Base-by-base conservation (phyloP, 306 rosid genomes). In the Malus asiatica region DNA sequence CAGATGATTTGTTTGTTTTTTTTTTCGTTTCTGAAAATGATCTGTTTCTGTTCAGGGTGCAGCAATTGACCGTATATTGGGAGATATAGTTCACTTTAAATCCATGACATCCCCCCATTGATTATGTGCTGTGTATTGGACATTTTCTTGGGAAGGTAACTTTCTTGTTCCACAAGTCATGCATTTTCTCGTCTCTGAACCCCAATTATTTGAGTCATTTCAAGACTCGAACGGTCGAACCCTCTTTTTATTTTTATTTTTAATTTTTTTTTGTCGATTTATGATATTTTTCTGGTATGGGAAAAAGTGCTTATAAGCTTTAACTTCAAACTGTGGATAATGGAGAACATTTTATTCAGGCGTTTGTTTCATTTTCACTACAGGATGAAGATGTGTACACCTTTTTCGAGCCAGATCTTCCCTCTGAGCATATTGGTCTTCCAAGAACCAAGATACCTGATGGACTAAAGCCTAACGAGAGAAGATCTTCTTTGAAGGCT, bases 311-410 rank as follows among this genome's bases (percentile, higher is more conserved):
- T 33, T 33, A 33, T 33, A 33, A 0, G 6, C 35, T 33, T 33
- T 4, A 33, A 33, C 35, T 33, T 33, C 35, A 5, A 33, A 33
- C 35, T 33, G 35, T 33, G 35, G 35, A 33, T 0, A 33, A 33
- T 33, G 35, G 35, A 33, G 35, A 33, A 33, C 35, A 5, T 33
- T 33, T 33, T 33, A 33, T 33, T 57, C 35, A 72, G 16, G 32
- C 25, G 46, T 46, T 23, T 30, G 33, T 20, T 48, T 33, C 7
- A 42, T 73, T 66, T 42, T 77, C 48, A 16, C 38, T 73, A 69
- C 92, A 95, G 98, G 97, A 95, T 72, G 98, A 95, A 84, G 98
- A 95, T 79, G 89, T 95, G 48, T 92, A 89, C 77, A 83, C 93
- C 40, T 95, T 95, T 84, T 95, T 95, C 27, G 98, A 95, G 86